phyloP scores from a whole-genome alignment of 805 yeast genomes.

The Lipomyces spencermartinsiae region DNA sequence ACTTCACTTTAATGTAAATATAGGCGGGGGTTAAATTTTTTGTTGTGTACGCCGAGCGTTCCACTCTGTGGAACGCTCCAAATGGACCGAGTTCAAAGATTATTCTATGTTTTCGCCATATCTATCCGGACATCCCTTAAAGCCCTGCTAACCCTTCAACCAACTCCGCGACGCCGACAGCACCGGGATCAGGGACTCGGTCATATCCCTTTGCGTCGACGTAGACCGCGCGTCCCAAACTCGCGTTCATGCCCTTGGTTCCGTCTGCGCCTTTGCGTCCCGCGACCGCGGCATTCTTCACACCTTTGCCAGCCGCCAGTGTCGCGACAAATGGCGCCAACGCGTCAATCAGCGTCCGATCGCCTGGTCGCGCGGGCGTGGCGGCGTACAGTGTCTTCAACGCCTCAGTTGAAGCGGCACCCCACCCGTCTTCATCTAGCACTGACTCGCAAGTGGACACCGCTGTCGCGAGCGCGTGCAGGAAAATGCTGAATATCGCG shows the following conservation, averaged over 20 bases:
- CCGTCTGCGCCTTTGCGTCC: constrained; percentile 77
- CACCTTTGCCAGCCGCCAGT: constrained; percentile 57
- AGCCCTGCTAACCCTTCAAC: constrained; percentile 51
- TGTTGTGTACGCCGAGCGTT: not conserved
- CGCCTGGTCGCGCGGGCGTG: constrained; percentile 88
- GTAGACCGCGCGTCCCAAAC: constrained; percentile 92
- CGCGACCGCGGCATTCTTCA: constrained; percentile 66
- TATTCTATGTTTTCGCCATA: not conserved
- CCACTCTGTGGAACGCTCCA: not conserved
- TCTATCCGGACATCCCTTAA: not conserved
- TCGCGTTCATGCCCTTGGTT: constrained; percentile 78
- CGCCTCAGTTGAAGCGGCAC: constrained; percentile 55
- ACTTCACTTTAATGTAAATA: not conserved
- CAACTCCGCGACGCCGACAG: constrained; percentile 77
- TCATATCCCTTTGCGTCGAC: constrained; percentile 57
- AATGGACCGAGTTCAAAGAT: not conserved
- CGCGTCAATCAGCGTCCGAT: constrained; percentile 87
- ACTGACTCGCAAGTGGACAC: constrained; percentile 32
- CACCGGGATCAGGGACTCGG: constrained; percentile 88
- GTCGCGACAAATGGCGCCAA: constrained; percentile 82
- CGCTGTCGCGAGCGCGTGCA: constrained; percentile 71
- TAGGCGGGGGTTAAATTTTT: not conserved
- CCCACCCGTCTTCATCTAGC: constrained; percentile 34
- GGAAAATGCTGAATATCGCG: constrained; percentile 83
- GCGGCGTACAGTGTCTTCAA: constrained; percentile 78